These are phyloP conservation scores for Zangia roseola DNA, from an alignment of 768 basidiomycete genomes.

Conservation along the genomic window DNA sequence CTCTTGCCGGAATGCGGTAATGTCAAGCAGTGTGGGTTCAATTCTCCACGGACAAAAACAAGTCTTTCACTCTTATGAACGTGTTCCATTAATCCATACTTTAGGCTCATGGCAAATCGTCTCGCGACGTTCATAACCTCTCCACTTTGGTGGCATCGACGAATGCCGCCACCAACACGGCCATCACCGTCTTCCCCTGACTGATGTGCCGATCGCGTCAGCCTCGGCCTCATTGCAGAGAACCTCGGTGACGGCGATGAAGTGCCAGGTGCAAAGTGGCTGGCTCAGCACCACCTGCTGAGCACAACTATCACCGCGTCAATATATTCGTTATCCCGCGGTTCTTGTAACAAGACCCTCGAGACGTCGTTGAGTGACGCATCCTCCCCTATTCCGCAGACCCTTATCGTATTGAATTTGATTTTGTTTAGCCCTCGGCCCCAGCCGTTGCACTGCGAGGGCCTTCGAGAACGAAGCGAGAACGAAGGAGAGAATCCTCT, in stretches of 20 bases:
- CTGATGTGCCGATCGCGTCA: slow-evolving; percentile 6
- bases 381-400: slow-evolving; percentile 5
- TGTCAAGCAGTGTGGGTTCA: background rate
- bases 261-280: slow-evolving; percentile 6
- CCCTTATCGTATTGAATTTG: slow-evolving; percentile 17
- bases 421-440: slow-evolving; percentile 46
- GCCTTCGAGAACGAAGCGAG: slow-evolving; percentile 52
- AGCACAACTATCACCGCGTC: slow-evolving; percentile 3
- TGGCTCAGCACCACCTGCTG: background rate
- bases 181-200: slow-evolving; percentile 2
- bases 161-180: slow-evolving; percentile 7
- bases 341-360: slow-evolving; percentile 35
- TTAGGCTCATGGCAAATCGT: slow-evolving; percentile 9
- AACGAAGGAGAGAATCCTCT: slow-evolving; percentile 48
- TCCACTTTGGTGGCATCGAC: slow-evolving; percentile 3
- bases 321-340: slow-evolving; percentile 13
- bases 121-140: slow-evolving; percentile 11
- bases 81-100: background rate
- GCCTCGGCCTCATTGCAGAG: slow-evolving; percentile 13
- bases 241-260: slow-evolving; percentile 17
- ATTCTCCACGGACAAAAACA: slow-evolving; percentile 5
- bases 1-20: background rate
- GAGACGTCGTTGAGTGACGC: slow-evolving; percentile 35
- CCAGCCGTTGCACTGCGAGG: slow-evolving; percentile 42
- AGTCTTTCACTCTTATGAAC: slow-evolving; percentile 1